These are phyloP conservation scores for Trichosporon asahii DNA, from an alignment of 1,284 basidiomycete species.

Conservation along the genomic window DNA sequence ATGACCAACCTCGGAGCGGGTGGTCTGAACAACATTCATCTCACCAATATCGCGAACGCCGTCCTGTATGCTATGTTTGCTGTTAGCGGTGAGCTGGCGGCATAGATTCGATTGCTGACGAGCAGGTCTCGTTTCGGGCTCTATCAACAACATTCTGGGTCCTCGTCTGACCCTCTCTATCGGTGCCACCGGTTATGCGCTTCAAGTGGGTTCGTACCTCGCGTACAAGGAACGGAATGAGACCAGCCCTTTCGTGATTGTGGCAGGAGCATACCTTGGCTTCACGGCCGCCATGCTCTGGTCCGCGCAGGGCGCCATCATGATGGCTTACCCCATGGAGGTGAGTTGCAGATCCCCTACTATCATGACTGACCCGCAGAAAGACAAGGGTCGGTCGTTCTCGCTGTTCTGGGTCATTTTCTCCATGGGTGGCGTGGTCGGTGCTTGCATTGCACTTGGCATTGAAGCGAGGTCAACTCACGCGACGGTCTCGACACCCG, in stretches of 20 bases:
- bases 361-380: constrained; percentile 6
- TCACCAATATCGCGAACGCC: constrained; percentile 52
- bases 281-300: constrained; percentile 30
- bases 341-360: too few relatives aligned
- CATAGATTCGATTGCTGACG: not conserved
- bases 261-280: constrained; percentile 53
- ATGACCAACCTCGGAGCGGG: constrained; percentile 55
- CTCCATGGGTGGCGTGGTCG: constrained; percentile 53
- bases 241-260: constrained; percentile 45
- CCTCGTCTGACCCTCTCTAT: constrained; percentile 51
- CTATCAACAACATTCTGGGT: constrained; percentile 42
- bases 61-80: constrained; percentile 55
- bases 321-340: constrained; percentile 54
- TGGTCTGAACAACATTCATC: constrained; percentile 53
- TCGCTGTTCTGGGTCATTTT: constrained; percentile 54
- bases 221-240: constrained; percentile 19
- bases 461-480: constrained; percentile 17
- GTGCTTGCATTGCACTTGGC: constrained; percentile 53
- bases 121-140: constrained; percentile 5
- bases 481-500: constrained; percentile 36
- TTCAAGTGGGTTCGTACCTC: constrained; percentile 33
- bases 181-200: constrained; percentile 47
- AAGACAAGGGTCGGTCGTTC: constrained; percentile 53
- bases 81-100: constrained; percentile 45
- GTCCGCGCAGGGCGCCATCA: constrained; percentile 52